Conservation (phyloP, 345 rosid genomes). For the Conringia planisiliqua region DNA sequence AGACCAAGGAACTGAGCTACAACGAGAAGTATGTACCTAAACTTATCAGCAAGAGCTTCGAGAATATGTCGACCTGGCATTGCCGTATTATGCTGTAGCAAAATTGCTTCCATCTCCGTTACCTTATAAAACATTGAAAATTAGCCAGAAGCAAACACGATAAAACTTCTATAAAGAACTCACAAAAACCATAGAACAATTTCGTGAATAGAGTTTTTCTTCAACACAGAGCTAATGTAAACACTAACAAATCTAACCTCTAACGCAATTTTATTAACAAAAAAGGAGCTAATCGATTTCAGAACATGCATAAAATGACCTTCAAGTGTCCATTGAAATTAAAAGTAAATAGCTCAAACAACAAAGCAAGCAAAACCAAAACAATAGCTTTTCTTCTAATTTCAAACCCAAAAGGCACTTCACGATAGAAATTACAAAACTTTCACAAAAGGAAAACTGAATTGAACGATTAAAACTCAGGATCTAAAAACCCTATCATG, state of each 20-base stretch:
- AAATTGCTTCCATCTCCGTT: conserved; percentile 85
- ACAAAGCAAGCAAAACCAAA: neutral
- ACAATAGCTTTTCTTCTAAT: neutral
- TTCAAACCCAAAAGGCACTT: neutral
- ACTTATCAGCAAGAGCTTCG: conserved; percentile 77
- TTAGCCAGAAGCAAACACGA: conserved; percentile 12
- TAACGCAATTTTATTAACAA: too few relatives aligned
- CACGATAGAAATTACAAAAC: neutral
- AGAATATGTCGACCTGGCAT: conserved; percentile 83
- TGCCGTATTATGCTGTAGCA: conserved; percentile 68
- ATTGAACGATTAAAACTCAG: neutral
- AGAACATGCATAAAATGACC: neutral
- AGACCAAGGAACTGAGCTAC: neutral
- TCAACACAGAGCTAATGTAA: conserved; percentile 4
- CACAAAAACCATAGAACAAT: neutral
- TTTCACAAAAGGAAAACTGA: neutral
- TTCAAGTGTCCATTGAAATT: neutral
- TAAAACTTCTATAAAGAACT: neutral
- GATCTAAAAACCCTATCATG: conserved; percentile 18
- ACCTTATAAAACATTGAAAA: conserved; percentile 46
- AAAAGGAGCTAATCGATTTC: neutral
- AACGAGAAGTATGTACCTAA: conserved; percentile 53
- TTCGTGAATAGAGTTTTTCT: neutral
- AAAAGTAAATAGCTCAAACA: neutral
- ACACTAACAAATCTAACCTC: too few relatives aligned